Evolutionary conservation across 176 grass and related monocot genomes (phyloP).

Genomic region (Avena eriantha): DNA sequence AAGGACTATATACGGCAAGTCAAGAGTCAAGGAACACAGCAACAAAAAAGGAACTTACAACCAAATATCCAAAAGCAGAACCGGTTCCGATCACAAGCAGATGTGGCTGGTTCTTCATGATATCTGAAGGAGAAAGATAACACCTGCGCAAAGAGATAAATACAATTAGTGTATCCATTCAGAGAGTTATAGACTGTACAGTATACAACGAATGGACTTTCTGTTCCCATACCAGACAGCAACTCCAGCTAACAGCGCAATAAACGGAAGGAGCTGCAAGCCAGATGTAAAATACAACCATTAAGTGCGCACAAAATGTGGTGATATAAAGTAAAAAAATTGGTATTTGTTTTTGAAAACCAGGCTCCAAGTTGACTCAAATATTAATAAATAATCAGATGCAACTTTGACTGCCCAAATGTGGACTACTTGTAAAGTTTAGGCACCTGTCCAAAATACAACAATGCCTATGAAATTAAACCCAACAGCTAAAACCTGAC

Average conservation of each 20-base stretch:
- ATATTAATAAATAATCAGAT: conserved; percentile 28
- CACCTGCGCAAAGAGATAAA: conserved; percentile 58
- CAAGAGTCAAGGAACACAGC: not conserved
- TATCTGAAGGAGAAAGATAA: conserved; percentile 88
- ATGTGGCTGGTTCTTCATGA: conserved; percentile 93
- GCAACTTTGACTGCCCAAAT: not conserved
- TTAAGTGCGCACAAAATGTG: not conserved
- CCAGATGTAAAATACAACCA: conserved; percentile 31
- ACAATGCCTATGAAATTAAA: conserved; percentile 19
- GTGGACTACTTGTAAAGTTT: not conserved
- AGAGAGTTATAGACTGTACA: not conserved
- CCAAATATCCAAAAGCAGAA: conserved; percentile 97
- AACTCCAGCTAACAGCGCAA: conserved; percentile 72
- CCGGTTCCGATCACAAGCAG: conserved; percentile 90
- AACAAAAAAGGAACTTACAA: conserved; percentile 57
- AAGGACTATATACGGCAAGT: not conserved
- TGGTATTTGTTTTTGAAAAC: not conserved
- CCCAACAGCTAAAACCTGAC: not conserved
- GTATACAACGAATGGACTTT: conserved; percentile 14
- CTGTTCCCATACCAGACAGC: conserved; percentile 73
- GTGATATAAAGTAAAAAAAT: not conserved
- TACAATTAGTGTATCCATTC: not conserved
- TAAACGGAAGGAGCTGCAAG: conserved; percentile 85
- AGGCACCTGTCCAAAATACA: not conserved
- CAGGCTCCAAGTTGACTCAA: not conserved